A percentile compares a stretch with the other conserved stretches of the same genome.
Conservation (phyloP, 2,329 filamentous ascomycete genomes). For the Fusarium incarnatum region DNA sequence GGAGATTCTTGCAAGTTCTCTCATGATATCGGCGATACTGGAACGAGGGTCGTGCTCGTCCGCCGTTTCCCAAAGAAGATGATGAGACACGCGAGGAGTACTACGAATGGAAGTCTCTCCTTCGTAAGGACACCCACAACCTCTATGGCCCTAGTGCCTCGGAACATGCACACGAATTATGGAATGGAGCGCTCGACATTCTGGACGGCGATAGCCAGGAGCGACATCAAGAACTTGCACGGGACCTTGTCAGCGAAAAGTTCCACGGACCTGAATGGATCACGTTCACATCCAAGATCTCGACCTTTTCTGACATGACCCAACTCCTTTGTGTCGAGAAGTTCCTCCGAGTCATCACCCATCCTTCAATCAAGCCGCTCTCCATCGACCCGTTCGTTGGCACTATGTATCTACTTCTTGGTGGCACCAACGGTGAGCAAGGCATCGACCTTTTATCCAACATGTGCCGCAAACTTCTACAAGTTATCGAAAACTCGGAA, state of each 20-base stretch:
- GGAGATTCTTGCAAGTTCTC: no score
- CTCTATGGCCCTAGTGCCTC: not conserved
- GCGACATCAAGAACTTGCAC: conserved; percentile 1
- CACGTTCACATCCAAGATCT: not conserved
- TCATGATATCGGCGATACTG: no score
- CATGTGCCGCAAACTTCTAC: not conserved
- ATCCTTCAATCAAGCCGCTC: conserved; percentile 16
- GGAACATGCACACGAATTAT: not conserved
- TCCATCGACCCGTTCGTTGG: conserved; percentile 52
- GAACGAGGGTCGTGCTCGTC: no score
- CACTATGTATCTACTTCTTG: conserved; percentile 48
- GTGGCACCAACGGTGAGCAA: conserved; percentile 47
- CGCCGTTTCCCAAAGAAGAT: no score
- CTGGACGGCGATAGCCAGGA: not conserved
- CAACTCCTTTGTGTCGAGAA: not conserved
- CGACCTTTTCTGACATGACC: not conserved
- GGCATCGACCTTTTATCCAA: conserved; percentile 43
- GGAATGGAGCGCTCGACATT: conserved; percentile 6
- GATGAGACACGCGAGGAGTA: not conserved
- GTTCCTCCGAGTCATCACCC: not conserved
- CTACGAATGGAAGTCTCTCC: conserved; percentile 9
- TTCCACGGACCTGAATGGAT: conserved; percentile 7
- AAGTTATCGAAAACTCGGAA: no score
- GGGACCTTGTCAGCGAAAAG: conserved; percentile 9
- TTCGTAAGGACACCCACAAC: not conserved